Base-by-base conservation (phyloP, 1,284 basidiomycete genomes). In the Pterulicium gracile region DNA sequence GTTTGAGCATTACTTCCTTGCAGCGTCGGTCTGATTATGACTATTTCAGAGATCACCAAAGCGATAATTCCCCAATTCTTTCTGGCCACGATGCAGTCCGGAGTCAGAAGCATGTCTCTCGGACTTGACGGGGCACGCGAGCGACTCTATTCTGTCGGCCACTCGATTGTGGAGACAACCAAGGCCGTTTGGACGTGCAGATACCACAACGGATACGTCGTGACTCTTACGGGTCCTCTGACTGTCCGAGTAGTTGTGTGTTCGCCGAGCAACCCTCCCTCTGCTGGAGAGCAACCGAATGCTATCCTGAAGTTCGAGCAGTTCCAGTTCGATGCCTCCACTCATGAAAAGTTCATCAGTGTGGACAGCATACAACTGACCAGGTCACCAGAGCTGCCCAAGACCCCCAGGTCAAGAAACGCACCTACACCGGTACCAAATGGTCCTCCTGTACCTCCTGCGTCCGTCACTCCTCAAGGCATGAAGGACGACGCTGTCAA, bases 31-130 rank as follows among this genome's bases (percentile, higher is more conserved):
- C 50, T 49, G 52, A 49, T 46, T 20, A 27, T 44, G 47, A 47
- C 14, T 44, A 46, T 45, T 49, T 43, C 58, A 88, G 86, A 87
- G 63, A 83, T 88, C 50, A 77, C 76, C 43, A 72, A 78, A 41
- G 78, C 80, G 19, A 84, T 88, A 49, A 66, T 88, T 23, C 79
- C 85, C n/a, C 78, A 84, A 27, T 87, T 88, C 62, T 86, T 88
- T 64, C 72, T 86, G 22, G 81, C 86, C 19, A 87, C 83, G 0
- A 79, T 78, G 2, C 81, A 86, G 57, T 85, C 86, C 3, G 86
- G 86, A 15, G 85, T 88, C 44, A 79, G 77, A 52, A 79, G 80
- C 12, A 87, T 88, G 82, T 71, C 75, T 14, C 61, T 88, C 18
- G 72, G 74, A 3, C 65, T 88, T 14, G 81, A 87, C 53, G 81